Percentiles rank a stretch among this genome's conserved stretches.
phyloP scores from a whole-genome alignment of 2,329 filamentous ascomycete species.

The Fusarium foetens region DNA sequence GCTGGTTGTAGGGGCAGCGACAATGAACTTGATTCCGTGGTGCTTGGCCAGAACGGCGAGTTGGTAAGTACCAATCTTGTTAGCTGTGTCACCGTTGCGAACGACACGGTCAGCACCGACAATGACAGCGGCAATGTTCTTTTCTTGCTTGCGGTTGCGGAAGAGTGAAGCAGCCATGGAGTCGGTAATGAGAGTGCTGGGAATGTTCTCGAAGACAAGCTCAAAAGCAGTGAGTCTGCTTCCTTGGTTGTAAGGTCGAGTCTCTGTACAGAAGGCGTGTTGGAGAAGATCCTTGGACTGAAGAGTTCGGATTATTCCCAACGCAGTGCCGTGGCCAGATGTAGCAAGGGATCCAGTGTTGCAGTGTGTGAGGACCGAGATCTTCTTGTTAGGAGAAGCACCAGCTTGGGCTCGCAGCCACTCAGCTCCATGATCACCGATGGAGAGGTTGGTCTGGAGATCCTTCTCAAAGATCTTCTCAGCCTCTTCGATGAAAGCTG shows the following conservation, averaged over 20 bases:
- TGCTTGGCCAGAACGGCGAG: slow-evolving; percentile 89
- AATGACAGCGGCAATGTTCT: slow-evolving; percentile 84
- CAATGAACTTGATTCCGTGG: slow-evolving; percentile 92
- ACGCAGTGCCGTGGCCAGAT: slow-evolving; percentile 94
- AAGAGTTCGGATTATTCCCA: slow-evolving; percentile 91
- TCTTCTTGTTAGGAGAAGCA: slow-evolving; percentile 56
- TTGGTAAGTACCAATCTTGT: slow-evolving; percentile 97
- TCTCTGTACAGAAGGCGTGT: slow-evolving; percentile 96
- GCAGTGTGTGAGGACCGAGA: slow-evolving; percentile 96
- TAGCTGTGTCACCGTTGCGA: slow-evolving; percentile 96
- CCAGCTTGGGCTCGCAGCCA: slow-evolving; percentile 77
- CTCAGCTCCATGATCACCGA: slow-evolving; percentile 82
- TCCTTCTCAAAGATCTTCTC: slow-evolving; percentile 90
- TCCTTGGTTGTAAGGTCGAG: slow-evolving; percentile 96
- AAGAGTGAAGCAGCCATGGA: slow-evolving; percentile 95
- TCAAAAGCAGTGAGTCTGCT: slow-evolving; percentile 95
- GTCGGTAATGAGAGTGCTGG: slow-evolving; percentile 91
- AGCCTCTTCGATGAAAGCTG: slow-evolving; percentile 80
- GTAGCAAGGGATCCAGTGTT: slow-evolving; percentile 98
- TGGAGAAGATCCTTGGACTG: slow-evolving; percentile 72
- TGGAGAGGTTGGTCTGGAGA: slow-evolving; percentile 84
- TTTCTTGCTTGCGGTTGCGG: slow-evolving; percentile 65
- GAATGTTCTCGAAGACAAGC: slow-evolving; percentile 92
- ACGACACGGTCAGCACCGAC: slow-evolving; percentile 96
- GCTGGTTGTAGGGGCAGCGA: slow-evolving; percentile 93